Conservation (phyloP, 371 early-diverging fungal species). For the Coemansia sp. region DNA sequence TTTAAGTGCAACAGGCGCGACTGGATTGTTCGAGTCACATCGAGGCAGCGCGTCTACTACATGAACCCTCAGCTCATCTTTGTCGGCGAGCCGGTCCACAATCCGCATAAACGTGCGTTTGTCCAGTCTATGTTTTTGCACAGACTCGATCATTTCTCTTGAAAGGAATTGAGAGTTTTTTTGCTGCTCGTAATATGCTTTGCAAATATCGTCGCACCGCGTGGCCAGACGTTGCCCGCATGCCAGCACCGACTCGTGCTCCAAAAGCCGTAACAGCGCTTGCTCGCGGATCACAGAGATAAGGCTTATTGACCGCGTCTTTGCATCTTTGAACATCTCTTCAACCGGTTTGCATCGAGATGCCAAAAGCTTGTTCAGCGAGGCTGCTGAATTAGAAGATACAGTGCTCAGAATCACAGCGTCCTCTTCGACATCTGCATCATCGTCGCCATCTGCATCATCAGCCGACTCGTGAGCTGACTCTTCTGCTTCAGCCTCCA, state of each 20-base stretch:
- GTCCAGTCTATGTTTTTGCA: constrained; percentile 17
- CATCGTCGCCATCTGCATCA: not conserved
- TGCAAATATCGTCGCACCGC: not conserved
- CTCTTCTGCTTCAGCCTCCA: no score
- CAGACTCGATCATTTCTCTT: not conserved
- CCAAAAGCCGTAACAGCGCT: constrained; percentile 17
- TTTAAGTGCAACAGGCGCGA: not conserved
- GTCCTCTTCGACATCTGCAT: not conserved
- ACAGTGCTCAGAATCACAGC: no score
- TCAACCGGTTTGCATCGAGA: constrained; percentile 4
- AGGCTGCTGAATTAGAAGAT: no score
- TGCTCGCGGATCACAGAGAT: constrained; percentile 29
- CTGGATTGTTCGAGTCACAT: not conserved
- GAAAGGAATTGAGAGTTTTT: constrained; percentile 1
- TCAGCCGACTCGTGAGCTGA: not conserved
- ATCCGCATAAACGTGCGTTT: constrained; percentile 30
- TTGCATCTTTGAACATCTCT: constrained; percentile 19
- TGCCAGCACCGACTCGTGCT: constrained; percentile 12
- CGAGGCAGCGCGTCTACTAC: not conserved
- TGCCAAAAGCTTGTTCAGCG: no score
- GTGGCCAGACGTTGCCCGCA: not conserved
- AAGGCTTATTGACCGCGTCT: constrained; percentile 11
- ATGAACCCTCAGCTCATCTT: constrained; percentile 13
- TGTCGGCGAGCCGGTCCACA: constrained; percentile 11
- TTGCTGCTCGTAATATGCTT: constrained; percentile 5